Conservation (phyloP, 2,329 filamentous ascomycete genomes). For the Fusarium sp. region DNA sequence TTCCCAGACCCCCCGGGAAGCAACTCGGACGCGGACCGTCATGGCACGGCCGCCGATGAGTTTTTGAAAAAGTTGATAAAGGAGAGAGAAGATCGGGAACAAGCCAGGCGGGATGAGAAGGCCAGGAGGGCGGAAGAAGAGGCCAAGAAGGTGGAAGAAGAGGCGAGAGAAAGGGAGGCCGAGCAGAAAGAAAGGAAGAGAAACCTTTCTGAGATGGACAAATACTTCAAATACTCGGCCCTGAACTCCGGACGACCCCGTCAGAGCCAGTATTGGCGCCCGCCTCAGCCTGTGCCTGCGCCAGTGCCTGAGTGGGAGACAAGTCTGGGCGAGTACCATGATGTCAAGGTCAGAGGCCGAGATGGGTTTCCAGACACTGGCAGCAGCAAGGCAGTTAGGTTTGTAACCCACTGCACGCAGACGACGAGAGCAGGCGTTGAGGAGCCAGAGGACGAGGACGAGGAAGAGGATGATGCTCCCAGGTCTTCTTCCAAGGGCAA, state of each 20-base stretch:
- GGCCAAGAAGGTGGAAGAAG: neutral
- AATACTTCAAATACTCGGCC: too few relatives aligned
- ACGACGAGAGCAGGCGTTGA: neutral
- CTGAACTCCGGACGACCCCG: too few relatives aligned
- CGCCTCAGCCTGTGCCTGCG: too few relatives aligned
- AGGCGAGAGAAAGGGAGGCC: neutral
- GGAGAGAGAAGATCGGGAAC: constrained; percentile 3
- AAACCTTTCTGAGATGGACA: too few relatives aligned
- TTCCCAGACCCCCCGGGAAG: constrained; percentile 3
- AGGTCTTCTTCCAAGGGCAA: neutral
- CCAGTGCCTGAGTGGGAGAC: too few relatives aligned
- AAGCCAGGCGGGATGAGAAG: constrained; percentile 4
- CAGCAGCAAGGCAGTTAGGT: too few relatives aligned
- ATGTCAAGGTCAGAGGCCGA: neutral
- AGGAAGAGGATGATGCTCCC: neutral
- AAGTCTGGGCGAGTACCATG: neutral
- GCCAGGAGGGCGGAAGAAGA: neutral
- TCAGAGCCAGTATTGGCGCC: neutral
- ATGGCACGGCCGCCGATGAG: constrained; percentile 13
- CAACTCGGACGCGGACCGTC: neutral
- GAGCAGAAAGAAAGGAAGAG: neutral
- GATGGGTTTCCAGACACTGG: neutral
- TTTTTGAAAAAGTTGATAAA: constrained; percentile 14
- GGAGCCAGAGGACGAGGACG: neutral
- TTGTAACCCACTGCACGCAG: too few relatives aligned